These are phyloP conservation scores for Malus orientalis DNA, from an alignment of 306 rosid genomes.

Conservation along the genomic window DNA sequence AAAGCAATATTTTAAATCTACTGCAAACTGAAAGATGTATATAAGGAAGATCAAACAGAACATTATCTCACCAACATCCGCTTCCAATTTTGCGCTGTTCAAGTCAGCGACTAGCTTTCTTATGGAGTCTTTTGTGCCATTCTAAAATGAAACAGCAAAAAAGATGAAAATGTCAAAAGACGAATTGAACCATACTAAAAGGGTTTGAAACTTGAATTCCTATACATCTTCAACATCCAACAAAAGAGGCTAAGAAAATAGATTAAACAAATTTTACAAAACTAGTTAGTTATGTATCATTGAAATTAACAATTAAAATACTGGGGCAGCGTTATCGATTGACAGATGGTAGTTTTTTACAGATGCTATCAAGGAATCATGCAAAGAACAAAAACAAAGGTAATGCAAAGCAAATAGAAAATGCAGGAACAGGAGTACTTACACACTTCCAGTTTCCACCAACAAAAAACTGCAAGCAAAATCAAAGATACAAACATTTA, in stretches of 20 bases:
- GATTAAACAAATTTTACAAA: background rate
- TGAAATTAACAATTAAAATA: background rate
- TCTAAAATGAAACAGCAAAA: constrained; percentile 35
- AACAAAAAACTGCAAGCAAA: constrained; percentile 70
- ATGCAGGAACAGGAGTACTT: constrained; percentile 26
- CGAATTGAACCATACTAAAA: background rate
- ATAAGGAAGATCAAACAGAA: constrained; percentile 3
- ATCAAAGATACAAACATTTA: constrained; percentile 8
- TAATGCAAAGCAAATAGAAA: background rate
- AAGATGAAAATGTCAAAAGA: background rate
- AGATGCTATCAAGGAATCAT: background rate
- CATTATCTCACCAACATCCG: constrained; percentile 78
- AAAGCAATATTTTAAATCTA: background rate
- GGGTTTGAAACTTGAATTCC: background rate
- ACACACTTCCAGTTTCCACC: constrained; percentile 99
- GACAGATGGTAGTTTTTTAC: background rate
- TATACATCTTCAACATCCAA: background rate
- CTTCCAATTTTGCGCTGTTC: constrained; percentile 76
- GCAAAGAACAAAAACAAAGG: background rate
- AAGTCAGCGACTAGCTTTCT: constrained; percentile 86
- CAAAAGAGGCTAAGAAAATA: background rate
- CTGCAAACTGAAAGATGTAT: constrained; percentile 1
- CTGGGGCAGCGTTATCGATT: background rate
- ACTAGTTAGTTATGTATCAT: background rate
- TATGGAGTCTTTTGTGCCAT: constrained; percentile 89